Base-by-base conservation (phyloP, 345 rosid species). In the Rhizophora apiculata region DNA sequence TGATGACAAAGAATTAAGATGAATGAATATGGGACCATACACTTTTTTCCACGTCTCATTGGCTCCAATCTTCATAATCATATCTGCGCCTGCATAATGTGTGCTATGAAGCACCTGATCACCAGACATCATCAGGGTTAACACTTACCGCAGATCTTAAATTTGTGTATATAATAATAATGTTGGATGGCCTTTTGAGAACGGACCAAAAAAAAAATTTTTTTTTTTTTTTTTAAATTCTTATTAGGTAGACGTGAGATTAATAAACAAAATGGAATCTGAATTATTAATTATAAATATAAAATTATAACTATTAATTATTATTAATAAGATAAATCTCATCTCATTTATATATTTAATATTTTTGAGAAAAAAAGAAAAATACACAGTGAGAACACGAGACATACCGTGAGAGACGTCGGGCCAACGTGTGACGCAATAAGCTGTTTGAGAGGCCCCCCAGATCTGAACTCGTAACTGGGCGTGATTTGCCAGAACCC, bases 381-480 rank as follows among this genome's bases (percentile, higher is more conserved):
- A 20, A 52, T 18, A 51, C 20, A 19, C 19, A 2, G 20, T 15
- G 6, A 7, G 8, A 31, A 19, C 36, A 2, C 0, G 4, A 39
- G 37, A 22, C 76, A 31, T 62, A 76, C 80, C 4, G 69, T n/a
- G 20, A 76, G 72, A 9, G 29, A 60, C 8, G 76, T 66, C 6
- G 80, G 80, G 55, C 80, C 80, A 22, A 71, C 75, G n/a, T 76
- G 80, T 16, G 80, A 76, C 46, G 62, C 49, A 2, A 76, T 76
- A 31, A 26, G 48, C 43, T 76, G 80, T 51, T 76, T 76, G 32
- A 61, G 61, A 30, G 80, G 80, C 4, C 80, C 80, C 15, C 76
- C 76, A 1, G 80, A 67, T 26, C 71, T 71, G 72, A 67, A 76
- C 65, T 76, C 80, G 13, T 3, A 1, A 16, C 65, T 67, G 1